Conservation (phyloP, 768 basidiomycete species). For the Solioccasus polychromus region DNA sequence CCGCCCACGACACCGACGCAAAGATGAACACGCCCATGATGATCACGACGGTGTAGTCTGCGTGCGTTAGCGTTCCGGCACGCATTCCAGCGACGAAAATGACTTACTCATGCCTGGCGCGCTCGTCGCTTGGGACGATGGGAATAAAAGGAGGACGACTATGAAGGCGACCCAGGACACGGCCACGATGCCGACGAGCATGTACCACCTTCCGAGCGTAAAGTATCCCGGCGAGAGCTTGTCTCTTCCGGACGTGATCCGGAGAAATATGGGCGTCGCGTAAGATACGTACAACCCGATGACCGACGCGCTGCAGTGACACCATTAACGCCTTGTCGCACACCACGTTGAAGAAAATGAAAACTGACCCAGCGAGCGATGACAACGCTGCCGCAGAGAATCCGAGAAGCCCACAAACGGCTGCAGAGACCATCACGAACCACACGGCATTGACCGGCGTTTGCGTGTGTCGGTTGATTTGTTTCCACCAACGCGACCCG, state of each 20-base stretch:
- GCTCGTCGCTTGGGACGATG: conserved; percentile 37
- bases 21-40: conserved; percentile 64
- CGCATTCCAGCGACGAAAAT: neutral
- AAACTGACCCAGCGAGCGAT: conserved; percentile 62
- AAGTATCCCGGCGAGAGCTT: conserved; percentile 60
- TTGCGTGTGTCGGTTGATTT: conserved; percentile 53
- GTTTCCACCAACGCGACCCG: conserved; percentile 69
- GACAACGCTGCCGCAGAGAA: conserved; percentile 62
- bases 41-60: conserved; percentile 70
- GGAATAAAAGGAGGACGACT: conserved; percentile 57
- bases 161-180: conserved; percentile 68
- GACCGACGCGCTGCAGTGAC: conserved; percentile 53
- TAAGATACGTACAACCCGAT: conserved; percentile 70
- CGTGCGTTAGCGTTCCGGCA: neutral
- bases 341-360: neutral
- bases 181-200: conserved; percentile 57
- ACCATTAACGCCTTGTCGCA: neutral
- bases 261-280: conserved; percentile 63
- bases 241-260: conserved; percentile 65
- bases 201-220: conserved; percentile 56
- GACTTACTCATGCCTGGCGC: conserved; percentile 56
- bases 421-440: conserved; percentile 60
- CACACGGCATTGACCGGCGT: conserved; percentile 77
- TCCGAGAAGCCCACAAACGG: conserved; percentile 59
- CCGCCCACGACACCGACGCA: conserved; percentile 58